Conservation (phyloP, 345 rosid species). For the Xanthoceras sorbifolium region DNA sequence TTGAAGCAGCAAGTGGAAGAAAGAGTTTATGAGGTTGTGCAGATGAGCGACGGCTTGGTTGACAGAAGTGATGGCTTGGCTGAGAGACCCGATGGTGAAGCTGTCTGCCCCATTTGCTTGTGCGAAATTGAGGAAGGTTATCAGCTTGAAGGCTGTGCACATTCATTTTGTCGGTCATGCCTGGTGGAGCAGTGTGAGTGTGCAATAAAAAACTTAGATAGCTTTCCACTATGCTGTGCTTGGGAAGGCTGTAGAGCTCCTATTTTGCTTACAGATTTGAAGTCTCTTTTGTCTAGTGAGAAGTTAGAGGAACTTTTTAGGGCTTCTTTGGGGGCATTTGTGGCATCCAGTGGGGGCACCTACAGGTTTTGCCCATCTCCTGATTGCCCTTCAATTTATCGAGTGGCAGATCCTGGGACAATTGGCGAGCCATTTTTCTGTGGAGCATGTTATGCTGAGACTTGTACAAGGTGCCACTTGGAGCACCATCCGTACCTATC, state of each 20-base stretch:
- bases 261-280: constrained; percentile 60
- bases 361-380: constrained; percentile 88
- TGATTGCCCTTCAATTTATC: constrained; percentile 80
- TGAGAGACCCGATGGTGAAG: constrained; percentile 31
- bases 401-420: constrained; percentile 41
- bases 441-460: constrained; percentile 73
- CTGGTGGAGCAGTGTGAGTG: constrained; percentile 80
- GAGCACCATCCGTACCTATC: constrained; percentile 75
- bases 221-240: constrained; percentile 68
- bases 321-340: constrained; percentile 68
- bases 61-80: constrained; percentile 25
- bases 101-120: constrained; percentile 76
- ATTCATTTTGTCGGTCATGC: constrained; percentile 70
- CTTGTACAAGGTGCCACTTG: constrained; percentile 71
- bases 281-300: constrained; percentile 56
- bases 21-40: constrained; percentile 51
- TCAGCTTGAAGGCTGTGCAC: constrained; percentile 73
- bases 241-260: constrained; percentile 48
- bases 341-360: constrained; percentile 57
- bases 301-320: constrained; percentile 80
- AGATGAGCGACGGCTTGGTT: constrained; percentile 24
- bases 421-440: constrained; percentile 58
- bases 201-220: constrained; percentile 61
- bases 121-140: constrained; percentile 81
- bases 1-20: constrained; percentile 64